Conservation (phyloP, 768 basidiomycete genomes). For the Pleurotus sapidus region DNA sequence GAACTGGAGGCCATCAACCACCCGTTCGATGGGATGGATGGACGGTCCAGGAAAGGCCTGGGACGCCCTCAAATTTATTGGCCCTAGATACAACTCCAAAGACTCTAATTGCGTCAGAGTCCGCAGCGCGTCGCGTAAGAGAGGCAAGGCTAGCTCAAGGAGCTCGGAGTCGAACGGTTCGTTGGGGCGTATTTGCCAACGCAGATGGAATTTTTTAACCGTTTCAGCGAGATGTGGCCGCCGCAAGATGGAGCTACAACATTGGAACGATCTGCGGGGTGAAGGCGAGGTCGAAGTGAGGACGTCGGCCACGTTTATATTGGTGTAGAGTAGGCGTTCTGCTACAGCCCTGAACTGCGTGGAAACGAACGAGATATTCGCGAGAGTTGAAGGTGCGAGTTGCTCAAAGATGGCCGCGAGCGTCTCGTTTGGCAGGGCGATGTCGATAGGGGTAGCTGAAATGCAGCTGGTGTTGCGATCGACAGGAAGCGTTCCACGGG, state of each 20-base stretch:
- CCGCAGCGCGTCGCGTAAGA: slow-evolving; percentile 34
- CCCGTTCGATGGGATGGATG: slow-evolving; percentile 46
- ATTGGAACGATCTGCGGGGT: slow-evolving; percentile 42
- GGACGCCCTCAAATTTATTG: slow-evolving; percentile 32
- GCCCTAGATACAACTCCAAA: slow-evolving; percentile 52
- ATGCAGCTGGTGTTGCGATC: neutral
- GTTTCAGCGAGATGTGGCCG: slow-evolving; percentile 44
- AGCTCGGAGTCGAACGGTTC: slow-evolving; percentile 19
- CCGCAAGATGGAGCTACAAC: slow-evolving; percentile 48
- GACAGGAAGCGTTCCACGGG: neutral
- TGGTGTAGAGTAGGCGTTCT: slow-evolving; percentile 57
- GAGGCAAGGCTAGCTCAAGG: slow-evolving; percentile 36
- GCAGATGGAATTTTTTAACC: slow-evolving; percentile 45
- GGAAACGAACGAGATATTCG: slow-evolving; percentile 42
- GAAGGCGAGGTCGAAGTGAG: slow-evolving; percentile 38
- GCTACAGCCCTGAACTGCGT: slow-evolving; percentile 47
- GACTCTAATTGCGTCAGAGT: slow-evolving; percentile 42
- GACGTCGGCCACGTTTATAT: slow-evolving; percentile 44
- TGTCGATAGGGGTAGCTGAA: slow-evolving; percentile 12
- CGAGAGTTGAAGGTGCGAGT: slow-evolving; percentile 34
- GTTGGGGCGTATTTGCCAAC: slow-evolving; percentile 48
- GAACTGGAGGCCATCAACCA: slow-evolving; percentile 35
- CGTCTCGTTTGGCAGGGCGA: slow-evolving; percentile 54
- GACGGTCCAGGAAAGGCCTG: slow-evolving; percentile 9
- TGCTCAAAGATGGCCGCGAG: slow-evolving; percentile 45